These are phyloP conservation scores for Turnera subulata DNA, from an alignment of 345 rosid species.

Conservation along the genomic window DNA sequence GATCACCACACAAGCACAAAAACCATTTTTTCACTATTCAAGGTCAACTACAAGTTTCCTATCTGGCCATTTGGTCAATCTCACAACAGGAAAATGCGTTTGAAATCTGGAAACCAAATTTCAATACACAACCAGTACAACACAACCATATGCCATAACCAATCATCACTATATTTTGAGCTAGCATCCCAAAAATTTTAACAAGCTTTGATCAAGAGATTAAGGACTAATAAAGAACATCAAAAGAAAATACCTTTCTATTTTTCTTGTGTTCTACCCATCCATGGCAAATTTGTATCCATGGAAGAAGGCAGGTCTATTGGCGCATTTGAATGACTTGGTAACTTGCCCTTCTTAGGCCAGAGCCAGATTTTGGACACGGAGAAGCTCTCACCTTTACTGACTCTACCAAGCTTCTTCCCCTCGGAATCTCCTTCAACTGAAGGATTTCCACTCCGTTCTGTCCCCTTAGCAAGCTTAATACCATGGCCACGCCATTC, in stretches of 20 bases:
- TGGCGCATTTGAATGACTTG: slow-evolving; percentile 17
- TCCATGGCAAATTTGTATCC: slow-evolving; percentile 19
- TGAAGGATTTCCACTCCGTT: slow-evolving; percentile 4
- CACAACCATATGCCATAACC: slow-evolving; percentile 14
- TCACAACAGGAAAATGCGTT: slow-evolving; percentile 1
- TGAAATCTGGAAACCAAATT: slow-evolving; percentile 8
- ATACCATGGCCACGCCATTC: neutral
- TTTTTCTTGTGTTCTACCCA: slow-evolving; percentile 13
- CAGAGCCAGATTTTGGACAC: slow-evolving; percentile 33
- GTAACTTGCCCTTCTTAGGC: slow-evolving; percentile 25
- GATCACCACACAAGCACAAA: neutral
- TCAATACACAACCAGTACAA: slow-evolving; percentile 9
- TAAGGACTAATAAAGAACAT: slow-evolving; percentile 9
- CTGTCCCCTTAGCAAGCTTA: slow-evolving; percentile 6
- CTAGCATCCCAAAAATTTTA: slow-evolving; percentile 14
- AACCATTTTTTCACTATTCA: slow-evolving; percentile 3
- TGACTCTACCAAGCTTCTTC: slow-evolving; percentile 15
- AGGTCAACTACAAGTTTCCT: neutral
- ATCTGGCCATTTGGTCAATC: slow-evolving; percentile 14
- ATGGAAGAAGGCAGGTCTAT: slow-evolving; percentile 18
- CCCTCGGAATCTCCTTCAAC: slow-evolving; percentile 19
- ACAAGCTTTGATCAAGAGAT: slow-evolving; percentile 18
- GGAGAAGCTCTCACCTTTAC: slow-evolving; percentile 27
- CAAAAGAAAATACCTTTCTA: slow-evolving; percentile 13
- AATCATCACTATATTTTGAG: neutral